Evolutionary conservation across 108 stramenopile species (phyloP).

Genomic region (Fragilaria radians): DNA sequence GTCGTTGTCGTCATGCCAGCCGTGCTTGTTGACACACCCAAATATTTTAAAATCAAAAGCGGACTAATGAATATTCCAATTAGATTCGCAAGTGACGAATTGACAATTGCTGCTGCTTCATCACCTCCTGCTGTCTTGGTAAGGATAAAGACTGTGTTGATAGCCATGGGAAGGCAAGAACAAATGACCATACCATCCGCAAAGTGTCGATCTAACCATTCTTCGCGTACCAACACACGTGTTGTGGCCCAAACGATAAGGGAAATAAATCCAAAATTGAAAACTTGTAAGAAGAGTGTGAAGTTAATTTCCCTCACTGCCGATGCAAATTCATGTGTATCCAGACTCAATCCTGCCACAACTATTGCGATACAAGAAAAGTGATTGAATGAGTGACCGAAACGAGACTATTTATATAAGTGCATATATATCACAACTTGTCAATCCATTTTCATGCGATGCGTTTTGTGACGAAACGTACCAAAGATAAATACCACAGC

Average conservation of each 20-base stretch:
- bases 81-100: constrained; percentile 45
- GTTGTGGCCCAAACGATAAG: constrained; percentile 35
- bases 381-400: neutral
- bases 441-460: no score
- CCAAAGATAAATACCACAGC: constrained; percentile 58
- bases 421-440: neutral
- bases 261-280: constrained; percentile 49
- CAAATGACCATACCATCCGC: no score
- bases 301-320: constrained; percentile 38
- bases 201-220: neutral
- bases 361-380: no score
- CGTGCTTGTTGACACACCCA: no score
- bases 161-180: constrained; percentile 50
- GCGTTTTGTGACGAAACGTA: constrained; percentile 15
- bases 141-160: constrained; percentile 63
- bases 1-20: no score
- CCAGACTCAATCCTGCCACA: constrained; percentile 42
- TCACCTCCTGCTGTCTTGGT: constrained; percentile 55
- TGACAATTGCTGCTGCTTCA: constrained; percentile 59
- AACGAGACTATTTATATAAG: neutral
- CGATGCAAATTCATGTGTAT: constrained; percentile 48
- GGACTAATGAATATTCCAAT: constrained; percentile 62
- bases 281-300: constrained; percentile 52
- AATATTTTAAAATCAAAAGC: constrained; percentile 35
- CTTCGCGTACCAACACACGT: constrained; percentile 16